Evolutionary conservation across 2,329 filamentous ascomycete species (phyloP), one percentile per base, ranked within the genome.

Genomic region (Ophiostoma perfectum): DNA sequence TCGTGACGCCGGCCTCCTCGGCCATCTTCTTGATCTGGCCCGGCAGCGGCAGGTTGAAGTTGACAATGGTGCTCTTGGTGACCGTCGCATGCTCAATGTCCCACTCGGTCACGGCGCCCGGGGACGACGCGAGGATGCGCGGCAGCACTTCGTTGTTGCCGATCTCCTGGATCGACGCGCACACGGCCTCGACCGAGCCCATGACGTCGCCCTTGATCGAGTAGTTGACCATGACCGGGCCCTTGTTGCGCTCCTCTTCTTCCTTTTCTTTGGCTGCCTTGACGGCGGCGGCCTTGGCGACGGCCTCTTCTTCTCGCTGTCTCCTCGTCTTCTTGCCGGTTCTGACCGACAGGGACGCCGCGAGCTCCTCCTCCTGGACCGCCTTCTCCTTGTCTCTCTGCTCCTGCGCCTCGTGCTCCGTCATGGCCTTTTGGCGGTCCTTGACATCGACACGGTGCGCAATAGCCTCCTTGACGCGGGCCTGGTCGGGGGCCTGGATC

Each of bases 141-240:
- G 93, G 86, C 44, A 83, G 86, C 52, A 97, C 89, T 76, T 98
- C 92, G 73, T 92, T 88, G 79, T 90, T 97, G 71, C 93, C 93
- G 71, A 97, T 83, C 70, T 89, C 87, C 70, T 88, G 81, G 69
- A 99, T 84, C 8, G 90, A 89, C 65, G 91, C 89, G 70, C 88
- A 83, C 2, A 98, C 90, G 2, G 95, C 95, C 80, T 99, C 95
- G 0, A 93, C 93, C 0, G 94, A 98, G 49, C 95, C 95, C 70
- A 90, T 91, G 18, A 98, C 95, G 74, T 99, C 95, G 67, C 89
- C 93, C 78, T 96, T 97, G 80, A 99, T 83, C 69, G 95, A 87
- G 78, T 98, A 95, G 74, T 90, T 90, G 64, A 97, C 84, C 16
- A 84, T 80, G 66, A 82, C 81, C 7, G 83, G 78, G 8, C 82